Evolutionary conservation across 2,329 filamentous ascomycete species (phyloP), one percentile per base, ranked within the genome.

Genomic region (Ascochyta fabae): DNA sequence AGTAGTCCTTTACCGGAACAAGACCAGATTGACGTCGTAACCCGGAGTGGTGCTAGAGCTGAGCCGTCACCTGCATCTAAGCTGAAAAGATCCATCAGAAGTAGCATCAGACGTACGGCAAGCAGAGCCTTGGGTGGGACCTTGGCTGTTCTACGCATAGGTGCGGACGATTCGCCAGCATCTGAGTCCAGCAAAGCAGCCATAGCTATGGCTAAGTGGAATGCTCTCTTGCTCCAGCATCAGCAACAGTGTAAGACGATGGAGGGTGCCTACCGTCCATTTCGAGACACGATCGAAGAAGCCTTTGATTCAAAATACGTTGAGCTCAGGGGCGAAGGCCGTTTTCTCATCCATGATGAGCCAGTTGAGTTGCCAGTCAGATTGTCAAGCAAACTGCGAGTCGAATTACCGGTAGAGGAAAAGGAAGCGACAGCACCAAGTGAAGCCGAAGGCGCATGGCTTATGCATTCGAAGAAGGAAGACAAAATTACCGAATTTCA

Each of bases 261-360:
- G 47, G 36, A 27, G 24, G 42, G 39, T 9, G 36, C 42, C 10
- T 51, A 42, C n/a, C 24, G 39, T 13, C 27, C 47, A 5, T 47
- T 56, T 8, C 53, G 46, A 35, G 42, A 39, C 15, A 7, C 19
- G 47, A 47, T 51, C 3, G 47, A 51, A 19, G 16, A 47, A 6
- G 42, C 47, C 33, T 47, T 56, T 19, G 31, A 51, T 33, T 24
- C 8, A 22, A 56, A 43, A 16, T 56, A 56, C 22, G 36, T 39
- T 5, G 42, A 51, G 15, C 38, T 51, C 13, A 31, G 26, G 9
- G 47, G 53, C 12, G 47, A 47, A 38, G 47, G 53, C n/a, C 12
- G 19, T 1, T 50, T 51, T 12, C 47, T 56, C 6, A 34, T 51
- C 8, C 6, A 47, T 4, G 41, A 40, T 23, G 47, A 47, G n/a